Percentiles rank a stretch among this genome's conserved stretches.
These are phyloP conservation scores for Chrysosporium keratinophilum DNA, from an alignment of 2,329 filamentous ascomycete species.

Conservation along the genomic window DNA sequence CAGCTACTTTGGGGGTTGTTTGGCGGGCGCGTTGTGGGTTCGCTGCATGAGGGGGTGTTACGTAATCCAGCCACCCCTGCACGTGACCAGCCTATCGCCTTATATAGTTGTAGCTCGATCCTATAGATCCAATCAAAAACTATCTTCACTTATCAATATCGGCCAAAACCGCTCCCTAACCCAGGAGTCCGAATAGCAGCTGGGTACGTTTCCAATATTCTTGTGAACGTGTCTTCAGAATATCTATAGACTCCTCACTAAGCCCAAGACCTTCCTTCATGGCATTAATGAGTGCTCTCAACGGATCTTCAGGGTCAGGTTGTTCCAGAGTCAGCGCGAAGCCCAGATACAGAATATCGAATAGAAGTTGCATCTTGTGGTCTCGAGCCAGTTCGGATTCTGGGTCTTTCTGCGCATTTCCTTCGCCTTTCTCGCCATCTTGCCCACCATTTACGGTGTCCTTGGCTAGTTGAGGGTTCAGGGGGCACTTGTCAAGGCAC, in stretches of 20 bases:
- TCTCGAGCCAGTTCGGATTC: conserved; percentile 18
- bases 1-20: no score
- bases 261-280: conserved; percentile 1
- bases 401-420: conserved; percentile 3
- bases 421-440: conserved; percentile 1
- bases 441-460: not conserved
- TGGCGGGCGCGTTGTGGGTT: no score
- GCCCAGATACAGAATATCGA: conserved; percentile 29
- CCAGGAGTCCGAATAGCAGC: conserved; percentile 69
- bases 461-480: not conserved
- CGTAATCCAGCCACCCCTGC: no score
- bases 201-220: conserved; percentile 79
- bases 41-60: no score
- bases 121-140: no score
- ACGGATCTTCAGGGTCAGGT: not conserved
- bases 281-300: not conserved
- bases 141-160: no score
- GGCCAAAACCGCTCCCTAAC: conserved; percentile 3
- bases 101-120: no score
- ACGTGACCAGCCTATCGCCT: no score
- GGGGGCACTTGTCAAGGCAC: not conserved
- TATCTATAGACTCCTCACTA: not conserved
- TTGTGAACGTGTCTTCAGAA: conserved; percentile 18
- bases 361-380: conserved; percentile 31
- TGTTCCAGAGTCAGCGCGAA: conserved; percentile 32